These are phyloP conservation scores for Acanthochlamys bracteata DNA, from an alignment of 106 monocot genomes.

Conservation along the genomic window DNA sequence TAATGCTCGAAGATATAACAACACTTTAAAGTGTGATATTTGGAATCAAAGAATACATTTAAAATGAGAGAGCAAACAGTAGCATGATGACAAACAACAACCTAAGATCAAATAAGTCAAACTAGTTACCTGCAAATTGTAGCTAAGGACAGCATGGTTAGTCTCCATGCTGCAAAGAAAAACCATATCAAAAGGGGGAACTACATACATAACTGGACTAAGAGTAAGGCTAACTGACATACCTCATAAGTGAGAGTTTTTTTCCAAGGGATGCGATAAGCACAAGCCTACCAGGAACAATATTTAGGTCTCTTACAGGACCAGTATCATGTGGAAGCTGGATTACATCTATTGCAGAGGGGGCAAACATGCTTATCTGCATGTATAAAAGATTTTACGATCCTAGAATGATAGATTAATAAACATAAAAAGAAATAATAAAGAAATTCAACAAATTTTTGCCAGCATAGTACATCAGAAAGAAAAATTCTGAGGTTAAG, in stretches of 20 bases:
- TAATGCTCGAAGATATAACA: no score
- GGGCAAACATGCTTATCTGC: slow-evolving; percentile 59
- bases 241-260: slow-evolving; percentile 87
- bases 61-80: no score
- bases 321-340: slow-evolving; percentile 56
- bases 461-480: not conserved
- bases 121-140: slow-evolving; percentile 72
- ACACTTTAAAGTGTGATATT: no score
- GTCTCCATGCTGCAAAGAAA: slow-evolving; percentile 54
- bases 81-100: no score
- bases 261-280: slow-evolving; percentile 78
- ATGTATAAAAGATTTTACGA: no score
- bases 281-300: slow-evolving; percentile 51
- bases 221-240: not conserved
- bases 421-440: not conserved
- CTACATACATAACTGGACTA: slow-evolving; percentile 31
- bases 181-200: slow-evolving; percentile 67
- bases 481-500: not conserved
- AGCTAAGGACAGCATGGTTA: slow-evolving; percentile 73
- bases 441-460: not conserved
- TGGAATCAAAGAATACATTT: no score
- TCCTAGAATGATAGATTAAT: not conserved
- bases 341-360: slow-evolving; percentile 40
- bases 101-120: not conserved
- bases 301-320: slow-evolving; percentile 58